Evolutionary conservation across 78 protist species (phyloP), one percentile per base, ranked within the genome.

Genomic region (Bodo saltans): DNA sequence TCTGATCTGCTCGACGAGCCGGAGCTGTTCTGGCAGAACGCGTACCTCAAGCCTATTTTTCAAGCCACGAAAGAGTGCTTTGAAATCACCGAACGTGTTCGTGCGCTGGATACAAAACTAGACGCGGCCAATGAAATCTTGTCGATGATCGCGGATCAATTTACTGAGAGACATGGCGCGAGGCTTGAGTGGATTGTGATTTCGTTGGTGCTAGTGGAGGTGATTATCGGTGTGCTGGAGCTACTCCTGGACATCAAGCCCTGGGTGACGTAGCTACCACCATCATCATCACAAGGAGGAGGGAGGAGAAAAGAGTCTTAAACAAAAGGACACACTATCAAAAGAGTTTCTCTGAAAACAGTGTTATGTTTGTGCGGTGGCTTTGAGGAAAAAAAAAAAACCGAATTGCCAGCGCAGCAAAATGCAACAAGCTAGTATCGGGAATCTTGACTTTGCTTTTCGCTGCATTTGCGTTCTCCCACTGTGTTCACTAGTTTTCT

Each of bases 171-270:
- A 3, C 53, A 37, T 28, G 35, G 69, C 32, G 53, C 38, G 3
- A 1, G 81, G 17, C 69, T 76, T 3, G 81, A 76, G 81, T 76
- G 81, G 81, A 76, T 76, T 38, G 81, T 76, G 27, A 76, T 76
- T 17, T 76, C 69, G 81, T 38, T 76, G 47, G 35, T 76, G 34
- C 41, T 12, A 25, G 17, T 76, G 38, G 81, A 76, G 81, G 29
- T 76, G 39, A 2, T 76, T 27, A 38, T 76, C 37, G 81, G 42
- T 32, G 37, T 30, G 8, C 32, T 39, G 67, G 12, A 68, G 68
- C 3, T 76, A 26, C 1, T 30, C 37, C 34, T 76, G 39, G 35
- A 76, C 60, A 17, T 17, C 60, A 8, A 17, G n/a, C 60, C 60
- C 60, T n/a, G n/a, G n/a, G n/a, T n/a, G n/a, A n/a, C n/a, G n/a